Evolutionary conservation across 345 rosid genomes (phyloP).

Genomic region (Brassica cretica): DNA sequence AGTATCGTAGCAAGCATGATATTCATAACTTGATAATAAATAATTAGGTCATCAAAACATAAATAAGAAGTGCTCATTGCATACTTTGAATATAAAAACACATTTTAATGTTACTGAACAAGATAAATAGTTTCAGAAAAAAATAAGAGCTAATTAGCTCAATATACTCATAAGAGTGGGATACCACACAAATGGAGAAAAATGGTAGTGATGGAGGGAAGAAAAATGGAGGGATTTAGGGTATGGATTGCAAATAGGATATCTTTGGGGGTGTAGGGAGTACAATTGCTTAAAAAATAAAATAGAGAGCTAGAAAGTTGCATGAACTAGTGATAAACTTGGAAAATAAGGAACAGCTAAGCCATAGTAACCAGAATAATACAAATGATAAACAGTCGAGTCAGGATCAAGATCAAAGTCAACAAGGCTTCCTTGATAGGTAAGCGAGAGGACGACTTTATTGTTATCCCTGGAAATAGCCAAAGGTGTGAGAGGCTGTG

Average conservation of each 20-base stretch:
- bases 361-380: neutral
- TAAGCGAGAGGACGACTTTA: constrained; percentile 7
- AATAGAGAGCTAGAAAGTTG: too few relatives aligned
- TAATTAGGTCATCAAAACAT: too few relatives aligned
- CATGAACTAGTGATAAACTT: neutral
- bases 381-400: constrained; percentile 6
- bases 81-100: neutral
- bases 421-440: neutral
- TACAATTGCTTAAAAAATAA: too few relatives aligned
- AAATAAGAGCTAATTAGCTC: too few relatives aligned
- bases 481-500: neutral
- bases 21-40: too few relatives aligned
- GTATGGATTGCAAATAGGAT: too few relatives aligned
- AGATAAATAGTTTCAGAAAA: neutral
- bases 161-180: too few relatives aligned
- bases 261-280: too few relatives aligned
- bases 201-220: too few relatives aligned
- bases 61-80: neutral
- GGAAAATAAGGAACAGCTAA: neutral
- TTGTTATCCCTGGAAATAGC: neutral
- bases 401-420: constrained; percentile 10
- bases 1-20: too few relatives aligned
- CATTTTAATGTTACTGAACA: neutral
- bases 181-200: too few relatives aligned
- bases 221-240: neutral